A percentile compares a stretch with the other conserved stretches of the same genome.
Evolutionary conservation across 2,329 filamentous ascomycete species (phyloP).

Genomic region (Aspergillus caelatus): DNA sequence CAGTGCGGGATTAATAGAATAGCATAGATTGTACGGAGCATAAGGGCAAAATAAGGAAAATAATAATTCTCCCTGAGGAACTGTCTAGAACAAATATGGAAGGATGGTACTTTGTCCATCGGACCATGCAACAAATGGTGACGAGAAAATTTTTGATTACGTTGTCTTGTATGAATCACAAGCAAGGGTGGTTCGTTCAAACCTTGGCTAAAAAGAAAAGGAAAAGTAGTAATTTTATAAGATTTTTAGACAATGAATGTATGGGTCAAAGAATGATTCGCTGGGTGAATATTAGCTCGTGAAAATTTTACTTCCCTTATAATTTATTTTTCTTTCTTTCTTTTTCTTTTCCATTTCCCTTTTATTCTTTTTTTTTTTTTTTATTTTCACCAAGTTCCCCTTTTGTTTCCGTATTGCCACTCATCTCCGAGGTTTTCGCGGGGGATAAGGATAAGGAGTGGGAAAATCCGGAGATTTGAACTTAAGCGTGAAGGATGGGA

Average conservation of each 20-base stretch:
- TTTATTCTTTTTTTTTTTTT: background rate
- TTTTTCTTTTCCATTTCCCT: no score
- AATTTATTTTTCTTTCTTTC: background rate
- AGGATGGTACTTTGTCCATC: background rate
- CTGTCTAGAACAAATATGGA: background rate
- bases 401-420: conserved; percentile 12
- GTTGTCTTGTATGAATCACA: background rate
- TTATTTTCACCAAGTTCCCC: conserved; percentile 7
- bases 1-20: background rate
- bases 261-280: background rate
- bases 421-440: conserved; percentile 25
- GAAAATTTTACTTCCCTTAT: background rate
- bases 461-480: conserved; percentile 20
- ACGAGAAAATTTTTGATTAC: background rate
- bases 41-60: background rate
- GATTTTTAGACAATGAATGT: background rate
- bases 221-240: background rate
- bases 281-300: background rate
- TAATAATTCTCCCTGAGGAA: background rate
- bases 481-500: conserved; percentile 4
- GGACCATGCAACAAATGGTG: background rate
- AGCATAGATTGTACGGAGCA: background rate
- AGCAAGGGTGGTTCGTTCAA: background rate
- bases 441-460: conserved; percentile 27
- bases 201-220: background rate